A percentile compares a stretch with the other conserved stretches of the same genome.
These are phyloP conservation scores for Mytilinidion resinicola DNA, from an alignment of 495 filamentous ascomycete genomes.

Conservation along the genomic window DNA sequence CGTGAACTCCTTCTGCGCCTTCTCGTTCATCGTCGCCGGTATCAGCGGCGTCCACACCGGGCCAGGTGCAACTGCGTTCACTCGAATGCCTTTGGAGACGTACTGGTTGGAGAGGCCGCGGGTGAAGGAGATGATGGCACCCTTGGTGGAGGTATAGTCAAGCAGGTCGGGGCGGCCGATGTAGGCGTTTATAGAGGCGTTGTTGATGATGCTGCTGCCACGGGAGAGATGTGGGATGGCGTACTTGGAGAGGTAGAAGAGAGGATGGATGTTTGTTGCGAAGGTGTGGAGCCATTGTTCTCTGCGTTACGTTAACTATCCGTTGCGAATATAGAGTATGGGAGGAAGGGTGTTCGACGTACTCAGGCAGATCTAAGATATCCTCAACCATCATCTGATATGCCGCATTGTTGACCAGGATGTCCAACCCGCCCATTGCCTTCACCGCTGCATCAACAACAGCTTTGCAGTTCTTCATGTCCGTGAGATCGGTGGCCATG, in stretches of 20 bases:
- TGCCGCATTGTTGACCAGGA: constrained; percentile 76
- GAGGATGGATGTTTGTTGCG: constrained; percentile 39
- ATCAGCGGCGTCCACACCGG: constrained; percentile 85
- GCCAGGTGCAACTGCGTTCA: constrained; percentile 75
- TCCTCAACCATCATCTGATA: constrained; percentile 68
- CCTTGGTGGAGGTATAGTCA: constrained; percentile 81
- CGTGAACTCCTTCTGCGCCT: constrained; percentile 65
- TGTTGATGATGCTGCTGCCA: constrained; percentile 80
- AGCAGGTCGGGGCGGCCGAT: constrained; percentile 74
- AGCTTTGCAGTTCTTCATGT: constrained; percentile 60
- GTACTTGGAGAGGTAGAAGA: constrained; percentile 63
- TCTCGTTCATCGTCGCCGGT: constrained; percentile 66
- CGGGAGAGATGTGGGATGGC: constrained; percentile 64
- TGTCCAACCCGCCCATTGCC: constrained; percentile 63
- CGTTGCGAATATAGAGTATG: not conserved
- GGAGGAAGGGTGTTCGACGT: constrained; percentile 24
- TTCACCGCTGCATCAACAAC: constrained; percentile 59
- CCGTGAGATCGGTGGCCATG: constrained; percentile 55
- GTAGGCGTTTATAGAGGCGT: constrained; percentile 75
- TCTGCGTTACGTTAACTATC: constrained; percentile 28
- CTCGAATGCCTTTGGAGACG: constrained; percentile 64
- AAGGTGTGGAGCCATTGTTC: constrained; percentile 64
- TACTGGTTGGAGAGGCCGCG: constrained; percentile 73
- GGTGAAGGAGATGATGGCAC: constrained; percentile 76
- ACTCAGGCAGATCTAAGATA: constrained; percentile 69